These are phyloP conservation scores for Suhomyces anneliseae DNA, from an alignment of 1,139 yeast species.

Conservation along the genomic window DNA sequence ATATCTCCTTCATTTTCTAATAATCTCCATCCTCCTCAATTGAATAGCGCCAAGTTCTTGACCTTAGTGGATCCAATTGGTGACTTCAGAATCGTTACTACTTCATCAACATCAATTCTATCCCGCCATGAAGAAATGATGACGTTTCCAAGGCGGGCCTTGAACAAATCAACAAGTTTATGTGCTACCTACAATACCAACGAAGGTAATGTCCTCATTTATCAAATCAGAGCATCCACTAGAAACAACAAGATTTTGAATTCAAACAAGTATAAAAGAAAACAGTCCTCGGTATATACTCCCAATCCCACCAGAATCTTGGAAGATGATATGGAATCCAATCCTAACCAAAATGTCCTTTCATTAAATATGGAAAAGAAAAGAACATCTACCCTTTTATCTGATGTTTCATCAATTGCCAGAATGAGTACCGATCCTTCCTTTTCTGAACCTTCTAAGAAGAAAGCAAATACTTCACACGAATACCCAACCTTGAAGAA, in stretches of 20 bases:
- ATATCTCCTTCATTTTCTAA: constrained; percentile 15
- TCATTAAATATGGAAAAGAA: constrained; percentile 51
- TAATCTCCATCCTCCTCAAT: constrained; percentile 23
- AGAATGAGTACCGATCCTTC: constrained; percentile 55
- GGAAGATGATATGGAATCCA: constrained; percentile 39
- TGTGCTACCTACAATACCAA: constrained; percentile 54
- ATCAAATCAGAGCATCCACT: constrained; percentile 50
- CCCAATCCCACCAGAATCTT: constrained; percentile 45
- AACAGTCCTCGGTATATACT: constrained; percentile 33
- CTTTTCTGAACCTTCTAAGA: constrained; percentile 28
- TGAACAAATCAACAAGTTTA: constrained; percentile 36
- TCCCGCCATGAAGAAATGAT: constrained; percentile 57
- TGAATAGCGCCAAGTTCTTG: constrained; percentile 48
- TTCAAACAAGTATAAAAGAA: constrained; percentile 21
- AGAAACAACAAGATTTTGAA: constrained; percentile 19
- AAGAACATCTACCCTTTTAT: constrained; percentile 52
- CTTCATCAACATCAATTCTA: constrained; percentile 70
- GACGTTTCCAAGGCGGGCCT: constrained; percentile 45
- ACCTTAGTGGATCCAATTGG: constrained; percentile 69
- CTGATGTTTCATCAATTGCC: constrained; percentile 60
- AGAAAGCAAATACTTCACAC: constrained; percentile 13
- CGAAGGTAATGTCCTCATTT: constrained; percentile 46
- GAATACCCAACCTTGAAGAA: constrained; percentile 46
- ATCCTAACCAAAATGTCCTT: constrained; percentile 19
- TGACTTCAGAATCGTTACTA: constrained; percentile 64